Percentiles rank a stretch among this genome's conserved stretches.
These are phyloP conservation scores for Blastomyces percursus DNA, from an alignment of 2,329 filamentous ascomycete genomes.

Conservation along the genomic window DNA sequence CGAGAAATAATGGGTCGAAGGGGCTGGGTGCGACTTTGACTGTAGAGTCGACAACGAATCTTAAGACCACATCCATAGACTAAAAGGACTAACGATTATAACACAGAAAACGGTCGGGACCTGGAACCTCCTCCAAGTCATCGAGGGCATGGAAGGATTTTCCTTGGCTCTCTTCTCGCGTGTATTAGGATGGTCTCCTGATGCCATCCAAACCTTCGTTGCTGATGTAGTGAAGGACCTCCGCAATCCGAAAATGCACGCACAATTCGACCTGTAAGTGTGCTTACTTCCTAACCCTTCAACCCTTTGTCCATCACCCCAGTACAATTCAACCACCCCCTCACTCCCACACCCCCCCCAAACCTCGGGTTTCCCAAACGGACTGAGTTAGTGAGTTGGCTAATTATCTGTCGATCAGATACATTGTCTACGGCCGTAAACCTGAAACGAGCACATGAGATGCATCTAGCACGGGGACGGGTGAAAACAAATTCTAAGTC, in stretches of 20 bases:
- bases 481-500: not conserved
- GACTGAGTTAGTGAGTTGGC: not conserved
- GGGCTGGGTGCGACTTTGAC: not conserved
- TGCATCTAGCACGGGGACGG: not conserved
- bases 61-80: not conserved
- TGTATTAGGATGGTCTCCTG: conserved; percentile 14
- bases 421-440: conserved; percentile 3
- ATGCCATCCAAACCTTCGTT: conserved; percentile 3
- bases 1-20: not conserved
- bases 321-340: not conserved
- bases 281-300: not conserved
- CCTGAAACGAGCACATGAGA: not conserved
- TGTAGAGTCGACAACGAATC: no score
- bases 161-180: conserved; percentile 12
- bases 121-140: conserved; percentile 8
- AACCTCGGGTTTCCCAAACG: not conserved
- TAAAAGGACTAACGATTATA: not conserved
- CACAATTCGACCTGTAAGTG: conserved; percentile 3
- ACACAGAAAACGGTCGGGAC: conserved; percentile 16
- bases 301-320: not conserved
- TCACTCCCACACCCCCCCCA: not conserved
- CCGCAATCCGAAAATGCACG: conserved; percentile 5
- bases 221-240: conserved; percentile 2
- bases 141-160: conserved; percentile 16
- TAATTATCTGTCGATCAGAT: not conserved